Conservation (phyloP, 805 yeast genomes). For the Zygosaccharomyces kombuchaensis region DNA sequence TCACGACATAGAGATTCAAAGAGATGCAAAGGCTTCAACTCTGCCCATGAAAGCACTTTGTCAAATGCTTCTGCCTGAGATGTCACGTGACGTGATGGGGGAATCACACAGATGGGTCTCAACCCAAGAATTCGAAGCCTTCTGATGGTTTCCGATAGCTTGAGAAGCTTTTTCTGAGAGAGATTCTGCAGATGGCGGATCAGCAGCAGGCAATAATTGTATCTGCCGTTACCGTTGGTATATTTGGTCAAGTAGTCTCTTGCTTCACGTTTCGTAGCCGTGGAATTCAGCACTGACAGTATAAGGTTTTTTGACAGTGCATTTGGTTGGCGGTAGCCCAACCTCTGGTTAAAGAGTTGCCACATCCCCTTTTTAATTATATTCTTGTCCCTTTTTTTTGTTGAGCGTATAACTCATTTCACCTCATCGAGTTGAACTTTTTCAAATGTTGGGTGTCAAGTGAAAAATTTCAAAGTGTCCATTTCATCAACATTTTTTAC, state of each 20-base stretch:
- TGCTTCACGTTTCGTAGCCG: slow-evolving; percentile 93
- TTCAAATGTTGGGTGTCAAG: not conserved
- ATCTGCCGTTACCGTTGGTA: slow-evolving; percentile 25
- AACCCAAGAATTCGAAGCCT: slow-evolving; percentile 48
- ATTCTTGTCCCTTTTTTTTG: not conserved
- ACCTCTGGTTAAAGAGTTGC: slow-evolving; percentile 11
- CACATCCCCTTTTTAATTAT: slow-evolving; percentile 18
- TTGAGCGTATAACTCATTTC: not conserved
- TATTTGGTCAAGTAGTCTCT: slow-evolving; percentile 73
- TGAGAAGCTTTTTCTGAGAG: slow-evolving; percentile 9
- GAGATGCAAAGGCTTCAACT: slow-evolving; percentile 25
- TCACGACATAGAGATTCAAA: slow-evolving; percentile 22
- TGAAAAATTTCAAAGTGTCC: not conserved
- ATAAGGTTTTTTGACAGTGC: slow-evolving; percentile 54
- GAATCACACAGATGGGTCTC: slow-evolving; percentile 65
- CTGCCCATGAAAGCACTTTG: slow-evolving; percentile 19
- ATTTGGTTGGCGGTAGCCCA: slow-evolving; percentile 26
- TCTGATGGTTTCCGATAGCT: slow-evolving; percentile 25
- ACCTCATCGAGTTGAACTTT: slow-evolving; percentile 1
- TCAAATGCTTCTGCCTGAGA: slow-evolving; percentile 27
- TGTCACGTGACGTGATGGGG: slow-evolving; percentile 23
- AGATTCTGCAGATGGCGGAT: slow-evolving; percentile 23
- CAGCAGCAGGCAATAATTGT: slow-evolving; percentile 29
- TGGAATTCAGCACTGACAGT: slow-evolving; percentile 77
- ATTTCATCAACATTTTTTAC: not conserved